phyloP scores from a whole-genome alignment of 495 filamentous ascomycete species.

The Talaromyces liani region DNA sequence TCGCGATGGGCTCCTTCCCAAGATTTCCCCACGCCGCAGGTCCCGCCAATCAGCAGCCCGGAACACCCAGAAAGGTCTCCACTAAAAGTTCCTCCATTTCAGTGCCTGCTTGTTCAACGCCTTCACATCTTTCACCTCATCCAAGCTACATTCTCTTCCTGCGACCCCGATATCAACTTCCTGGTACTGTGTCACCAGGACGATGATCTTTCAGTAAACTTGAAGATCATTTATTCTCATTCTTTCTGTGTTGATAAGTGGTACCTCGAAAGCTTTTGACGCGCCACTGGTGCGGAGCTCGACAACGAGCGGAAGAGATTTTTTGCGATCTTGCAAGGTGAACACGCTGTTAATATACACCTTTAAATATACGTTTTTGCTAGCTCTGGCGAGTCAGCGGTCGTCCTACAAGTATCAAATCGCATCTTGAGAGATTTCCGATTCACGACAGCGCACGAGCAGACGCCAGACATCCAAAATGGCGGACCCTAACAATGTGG shows the following conservation, averaged over 20 bases:
- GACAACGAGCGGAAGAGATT: slow-evolving; percentile 6
- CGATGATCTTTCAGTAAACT: not conserved
- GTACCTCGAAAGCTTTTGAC: slow-evolving; percentile 1
- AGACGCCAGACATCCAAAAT: slow-evolving; percentile 38
- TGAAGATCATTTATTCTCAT: not conserved
- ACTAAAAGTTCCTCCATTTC: not conserved
- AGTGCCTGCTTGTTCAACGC: not conserved
- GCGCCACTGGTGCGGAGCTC: slow-evolving; percentile 10
- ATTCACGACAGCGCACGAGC: not conserved
- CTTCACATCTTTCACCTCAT: not conserved
- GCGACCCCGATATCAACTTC: not conserved
- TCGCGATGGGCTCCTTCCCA: slow-evolving; percentile 16
- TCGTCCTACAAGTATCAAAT: not conserved
- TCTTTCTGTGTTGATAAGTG: not conserved
- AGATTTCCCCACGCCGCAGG: not conserved
- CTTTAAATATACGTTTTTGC: not conserved
- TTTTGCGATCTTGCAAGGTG: not conserved
- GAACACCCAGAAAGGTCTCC: not conserved
- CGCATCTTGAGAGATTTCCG: not conserved
- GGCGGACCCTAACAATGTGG: slow-evolving; percentile 87
- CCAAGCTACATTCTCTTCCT: not conserved
- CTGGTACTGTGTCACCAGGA: not conserved
- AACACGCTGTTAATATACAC: not conserved
- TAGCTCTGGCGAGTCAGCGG: not conserved
- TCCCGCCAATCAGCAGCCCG: not conserved